A percentile compares a stretch with the other conserved stretches of the same genome.
Conservation (phyloP, 768 basidiomycete genomes). For the Amanita fuliginea region DNA sequence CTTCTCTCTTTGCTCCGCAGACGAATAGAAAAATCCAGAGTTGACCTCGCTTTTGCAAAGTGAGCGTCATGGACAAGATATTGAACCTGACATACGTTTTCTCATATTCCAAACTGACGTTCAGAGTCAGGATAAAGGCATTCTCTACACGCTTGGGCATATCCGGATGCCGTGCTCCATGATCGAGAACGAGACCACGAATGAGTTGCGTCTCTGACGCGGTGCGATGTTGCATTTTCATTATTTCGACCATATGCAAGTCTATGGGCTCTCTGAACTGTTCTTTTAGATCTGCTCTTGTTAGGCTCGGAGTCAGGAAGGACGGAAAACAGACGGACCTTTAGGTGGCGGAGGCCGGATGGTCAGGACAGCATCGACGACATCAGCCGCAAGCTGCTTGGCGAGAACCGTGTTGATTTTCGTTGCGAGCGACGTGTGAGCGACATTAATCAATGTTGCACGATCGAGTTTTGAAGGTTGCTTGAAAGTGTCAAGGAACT, state of each 20-base stretch:
- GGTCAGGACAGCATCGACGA: conserved; percentile 90
- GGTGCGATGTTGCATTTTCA: conserved; percentile 99
- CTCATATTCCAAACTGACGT: conserved; percentile 97
- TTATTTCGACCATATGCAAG: conserved; percentile 98
- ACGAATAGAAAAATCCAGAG: conserved; percentile 98
- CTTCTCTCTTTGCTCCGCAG: conserved; percentile 96
- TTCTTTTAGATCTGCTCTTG: conserved; percentile 40
- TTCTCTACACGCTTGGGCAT: conserved; percentile 99
- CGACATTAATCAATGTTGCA: conserved; percentile 85
- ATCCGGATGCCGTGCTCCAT: conserved; percentile 95
- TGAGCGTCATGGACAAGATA: conserved; percentile 9
- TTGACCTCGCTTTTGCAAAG: conserved; percentile 77
- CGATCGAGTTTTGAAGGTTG: conserved; percentile 70
- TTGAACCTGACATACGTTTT: conserved; percentile 69
- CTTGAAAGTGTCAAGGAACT: conserved; percentile 95
- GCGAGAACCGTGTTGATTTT: conserved; percentile 80
- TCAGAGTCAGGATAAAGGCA: conserved; percentile 88
- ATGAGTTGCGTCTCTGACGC: conserved; percentile 95
- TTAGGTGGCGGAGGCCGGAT: conserved; percentile 61
- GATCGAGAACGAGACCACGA: conserved; percentile 92
- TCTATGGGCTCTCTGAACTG: conserved; percentile 87
- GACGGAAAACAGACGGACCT: conserved; percentile 28
- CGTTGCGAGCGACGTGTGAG: conserved; percentile 91
- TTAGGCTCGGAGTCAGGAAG: conserved; percentile 7
- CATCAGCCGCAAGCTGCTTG: conserved; percentile 78